A percentile compares a stretch with the other conserved stretches of the same genome.
Conservation (phyloP, 2,329 filamentous ascomycete genomes). For the Nigrospora oryzae region DNA sequence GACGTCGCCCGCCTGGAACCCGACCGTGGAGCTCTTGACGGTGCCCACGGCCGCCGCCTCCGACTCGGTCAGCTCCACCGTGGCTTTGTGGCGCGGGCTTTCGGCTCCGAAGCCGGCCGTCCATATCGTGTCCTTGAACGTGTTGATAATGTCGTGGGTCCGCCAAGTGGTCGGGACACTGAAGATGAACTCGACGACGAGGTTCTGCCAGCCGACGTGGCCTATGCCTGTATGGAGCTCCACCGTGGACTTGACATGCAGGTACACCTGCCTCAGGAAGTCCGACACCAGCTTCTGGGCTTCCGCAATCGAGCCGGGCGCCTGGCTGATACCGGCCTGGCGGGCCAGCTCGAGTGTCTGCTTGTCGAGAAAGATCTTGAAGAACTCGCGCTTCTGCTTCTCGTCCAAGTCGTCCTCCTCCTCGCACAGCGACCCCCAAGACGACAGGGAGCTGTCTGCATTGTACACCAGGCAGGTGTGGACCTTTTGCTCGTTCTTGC, state of each 20-base stretch:
- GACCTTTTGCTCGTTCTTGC: slow-evolving; percentile 45
- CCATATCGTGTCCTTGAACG: slow-evolving; percentile 36
- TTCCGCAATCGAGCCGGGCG: slow-evolving; percentile 29
- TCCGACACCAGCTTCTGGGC: slow-evolving; percentile 39
- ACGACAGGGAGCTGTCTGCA: slow-evolving; percentile 28
- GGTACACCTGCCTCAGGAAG: slow-evolving; percentile 39
- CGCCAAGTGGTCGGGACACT: slow-evolving; percentile 50
- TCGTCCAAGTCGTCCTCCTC: slow-evolving; percentile 30
- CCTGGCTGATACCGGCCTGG: slow-evolving; percentile 31
- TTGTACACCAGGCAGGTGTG: slow-evolving; percentile 43
- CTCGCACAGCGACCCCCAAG: slow-evolving; percentile 45
- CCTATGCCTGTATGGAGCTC: slow-evolving; percentile 28
- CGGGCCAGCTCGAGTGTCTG: slow-evolving; percentile 32
- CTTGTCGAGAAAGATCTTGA: slow-evolving; percentile 46
- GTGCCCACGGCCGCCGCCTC: slow-evolving; percentile 39
- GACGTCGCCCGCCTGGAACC: slow-evolving; percentile 26
- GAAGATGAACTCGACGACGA: slow-evolving; percentile 44
- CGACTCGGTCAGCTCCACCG: slow-evolving; percentile 37
- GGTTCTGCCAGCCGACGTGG: slow-evolving; percentile 30
- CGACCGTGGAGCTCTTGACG: slow-evolving; percentile 30
- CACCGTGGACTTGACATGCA: slow-evolving; percentile 36
- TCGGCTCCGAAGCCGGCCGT: slow-evolving; percentile 39
- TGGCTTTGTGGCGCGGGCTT: slow-evolving; percentile 26
- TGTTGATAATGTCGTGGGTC: slow-evolving; percentile 38
- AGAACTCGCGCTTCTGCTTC: slow-evolving; percentile 37